Evolutionary conservation across 371 early-diverging fungal genomes (phyloP), one percentile per base, ranked within the genome.

Genomic region (Modicella reniformis): DNA sequence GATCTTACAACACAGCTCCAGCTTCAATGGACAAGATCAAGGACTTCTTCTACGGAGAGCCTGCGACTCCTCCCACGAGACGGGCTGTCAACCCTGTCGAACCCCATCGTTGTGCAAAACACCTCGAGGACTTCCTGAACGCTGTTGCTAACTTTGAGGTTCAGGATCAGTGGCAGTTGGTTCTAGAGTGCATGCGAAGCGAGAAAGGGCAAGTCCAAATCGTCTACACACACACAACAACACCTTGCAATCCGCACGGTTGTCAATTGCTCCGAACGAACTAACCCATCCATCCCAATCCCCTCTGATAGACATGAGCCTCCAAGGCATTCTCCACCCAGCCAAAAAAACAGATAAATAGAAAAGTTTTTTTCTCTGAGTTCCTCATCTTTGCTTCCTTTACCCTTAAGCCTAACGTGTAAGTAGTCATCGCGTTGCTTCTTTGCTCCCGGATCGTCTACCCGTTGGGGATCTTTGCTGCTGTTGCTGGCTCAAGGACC

Each of bases 91-190:
- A 53, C 12, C 40, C 54, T 23, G 37, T 62, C 10, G 59, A 65
- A 12, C 77, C 77, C 15, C 77, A 77, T 23, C 68, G 77, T 4
- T 77, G 77, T 19, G 77, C 77, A 26, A 77, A 77, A 61, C 77
- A 77, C 65, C 57, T 77, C 7, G 77, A 77, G 40, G 77, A 77
- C 65, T 61, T 77, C 17, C 33, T 77, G 72, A 55, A 59, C 19
- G 72, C 77, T 51, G 65, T 77, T 10, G 51, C 29, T 30, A 64
- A 72, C 49, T 77, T 77, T 65, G 69, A 77, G 4, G 77, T 77
- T 21, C 33, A 72, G 37, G 72, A 72, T 65, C 77, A 77, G 57
- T 68, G 67, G 53, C 30, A 54, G n/a, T 53, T 77, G 25, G 72
- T 65, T 37, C 67, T 60, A 69, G 57, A 72, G 41, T 77, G 77